Base-by-base conservation (phyloP, 768 basidiomycete genomes). In the Cubamyces lactineus region DNA sequence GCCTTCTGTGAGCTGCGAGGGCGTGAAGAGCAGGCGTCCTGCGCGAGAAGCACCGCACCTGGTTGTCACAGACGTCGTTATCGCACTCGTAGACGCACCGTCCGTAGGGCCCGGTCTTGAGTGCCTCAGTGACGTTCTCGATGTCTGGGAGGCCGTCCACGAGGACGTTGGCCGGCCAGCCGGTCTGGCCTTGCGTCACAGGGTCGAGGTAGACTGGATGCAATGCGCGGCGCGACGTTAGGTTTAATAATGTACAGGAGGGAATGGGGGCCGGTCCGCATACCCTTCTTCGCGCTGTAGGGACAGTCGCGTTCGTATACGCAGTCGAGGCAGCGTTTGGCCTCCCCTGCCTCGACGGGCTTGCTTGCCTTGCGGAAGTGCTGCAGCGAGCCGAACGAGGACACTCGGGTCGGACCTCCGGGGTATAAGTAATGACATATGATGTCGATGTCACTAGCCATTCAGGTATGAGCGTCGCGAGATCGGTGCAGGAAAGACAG, bases 261-360 rank as follows among this genome's bases (percentile, higher is more conserved):
- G 17, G 17, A 5, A 43, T 41, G 7, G 30, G 0, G 43, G 15
- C 50, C 9, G 43, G 40, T 30, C 40, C 6, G 30, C 47, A 40
- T 65, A 91, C 92, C 84, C 77, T 86, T 89, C 79, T 92, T 94
- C 41, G 94, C 92, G 66, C 91, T 93, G 73, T 94, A 96, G 3
- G 91, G 80, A 68, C 94, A 96, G 28, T 88, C 80, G 39, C 77
- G 77, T 73, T 92, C 88, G 12, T 84, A 74, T 0, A 86, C 78
- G 74, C 94, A 96, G 9, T 92, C 89, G 28, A 92, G 70, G 70
- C 94, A 96, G n/a, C 86, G 82, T 16, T 78, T 84, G 0, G 87
- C 88, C 41, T 76, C 71, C 3, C 89, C 89, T 5, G 94, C 91
- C 24, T 76, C 80, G 1, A 73, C 64, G 1, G 94, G 94, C 72